Base-by-base conservation (phyloP, 805 yeast genomes). In the Yarrowia sp. region DNA sequence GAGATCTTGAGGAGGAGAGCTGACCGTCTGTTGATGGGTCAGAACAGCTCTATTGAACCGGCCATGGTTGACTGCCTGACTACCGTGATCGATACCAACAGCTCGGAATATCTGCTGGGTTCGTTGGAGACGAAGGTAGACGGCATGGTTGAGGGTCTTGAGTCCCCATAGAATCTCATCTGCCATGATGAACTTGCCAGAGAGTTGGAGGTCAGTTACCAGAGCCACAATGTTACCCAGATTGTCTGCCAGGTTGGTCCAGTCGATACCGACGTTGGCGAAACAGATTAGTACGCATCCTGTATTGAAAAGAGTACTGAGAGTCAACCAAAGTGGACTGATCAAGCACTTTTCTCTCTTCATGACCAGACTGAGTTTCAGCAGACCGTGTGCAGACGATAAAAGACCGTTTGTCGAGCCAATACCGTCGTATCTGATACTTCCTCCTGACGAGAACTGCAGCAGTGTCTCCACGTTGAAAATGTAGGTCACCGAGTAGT, bases 91-190 rank as follows among this genome's bases (percentile, higher is more conserved):
- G 3, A 81, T 79, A 0, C 89, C 89, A 22, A 83, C 75, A 3
- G 72, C 73, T n/a, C 72, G 69, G 61, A 87, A 75, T 0, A 74
- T 74, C 11, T 75, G 70, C 10, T 80, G 74, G n/a, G 84, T 79
- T 67, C 82, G 82, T 56, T 79, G 75, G 67, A 85, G 76, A 58
- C 85, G 77, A 64, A 84, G 75, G n/a, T 82, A 76, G 56, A 84
- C 76, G 72, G 86, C 81, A 70, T 83, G 85, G 72, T 85, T 86
- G 70, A 85, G 77, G 80, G 83, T 84, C 70, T 85, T 85, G 50
- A 87, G 72, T 1, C 84, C 86, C 90, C 90, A 87, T n/a, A 85
- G 72, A 72, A 88, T 85, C 74, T 87, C 90, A 53, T 81, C 79
- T 12, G 83, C 84, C 90, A 87, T 87, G 11, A 68, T 70, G 64